Base-by-base conservation (phyloP, 768 basidiomycete species). In the Serpula lacrymans region DNA sequence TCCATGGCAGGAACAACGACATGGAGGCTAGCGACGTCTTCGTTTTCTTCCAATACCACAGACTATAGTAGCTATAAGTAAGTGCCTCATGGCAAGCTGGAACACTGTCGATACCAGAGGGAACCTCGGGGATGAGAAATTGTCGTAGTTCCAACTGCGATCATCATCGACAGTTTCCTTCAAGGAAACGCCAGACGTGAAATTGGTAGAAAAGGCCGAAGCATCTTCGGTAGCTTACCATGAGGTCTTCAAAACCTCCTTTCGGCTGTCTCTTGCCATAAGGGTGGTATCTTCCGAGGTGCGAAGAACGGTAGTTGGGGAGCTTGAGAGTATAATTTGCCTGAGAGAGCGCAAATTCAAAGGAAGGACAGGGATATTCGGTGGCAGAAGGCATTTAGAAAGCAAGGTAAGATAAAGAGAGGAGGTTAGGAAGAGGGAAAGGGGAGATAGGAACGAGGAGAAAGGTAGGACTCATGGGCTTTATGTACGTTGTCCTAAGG, bases 401-500 rank as follows among this genome's bases (percentile, higher is more conserved):
- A 33, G 31, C 20, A 33, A 18, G 6, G 31, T n/a, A n/a, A n/a
- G n/a, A n/a, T 33, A 33, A 14, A 6, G 20, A 33, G n/a, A 14
- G n/a, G n/a, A n/a, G n/a, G n/a, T n/a, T n/a, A n/a, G n/a, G n/a
- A n/a, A n/a, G n/a, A n/a, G n/a, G n/a, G 31, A 6, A 14, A 39
- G 28, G 34, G 30, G 30, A 45, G 48, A 33, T 55, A 34, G 25
- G 41, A 58, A 58, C 43, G 55, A 48, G 34, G 42, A 43, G 46
- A 11, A 11, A 32, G 34, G 23, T 34, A 38, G 29, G 41, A 43
- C 42, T 41, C 51, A 50, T 46, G 26, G 24, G 24, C 34, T 40
- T 30, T 39, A 16, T 52, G 46, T 53, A 57, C 50, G 57, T 48
- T 56, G 54, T 37, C 31, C 14, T 36, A 41, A 51, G 46, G 55